These are phyloP conservation scores for Cercophora scortea DNA, from an alignment of 495 filamentous ascomycete species.

Conservation along the genomic window DNA sequence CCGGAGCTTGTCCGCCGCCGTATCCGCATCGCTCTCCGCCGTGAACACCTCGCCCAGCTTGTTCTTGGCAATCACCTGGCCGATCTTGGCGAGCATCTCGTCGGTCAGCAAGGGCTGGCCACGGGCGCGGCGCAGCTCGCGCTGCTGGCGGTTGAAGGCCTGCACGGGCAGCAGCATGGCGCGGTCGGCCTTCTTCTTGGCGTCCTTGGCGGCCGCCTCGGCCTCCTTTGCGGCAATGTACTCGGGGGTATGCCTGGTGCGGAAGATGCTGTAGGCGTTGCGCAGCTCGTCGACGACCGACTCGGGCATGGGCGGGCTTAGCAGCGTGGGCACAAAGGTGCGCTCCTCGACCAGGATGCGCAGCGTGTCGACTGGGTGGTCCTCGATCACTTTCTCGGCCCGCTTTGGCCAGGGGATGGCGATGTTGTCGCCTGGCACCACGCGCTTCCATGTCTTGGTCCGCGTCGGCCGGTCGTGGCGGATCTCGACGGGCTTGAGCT, in stretches of 20 bases:
- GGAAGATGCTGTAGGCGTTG: conserved; percentile 75
- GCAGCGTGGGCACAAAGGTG: conserved; percentile 69
- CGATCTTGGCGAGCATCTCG: conserved; percentile 58
- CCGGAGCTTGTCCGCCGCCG: not conserved
- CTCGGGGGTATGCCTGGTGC: conserved; percentile 67
- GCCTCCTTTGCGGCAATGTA: conserved; percentile 56
- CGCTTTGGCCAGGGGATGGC: conserved; percentile 67
- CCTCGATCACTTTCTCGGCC: conserved; percentile 37
- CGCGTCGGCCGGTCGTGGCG: conserved; percentile 38
- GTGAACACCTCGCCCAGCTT: conserved; percentile 4
- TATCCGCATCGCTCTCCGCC: not conserved
- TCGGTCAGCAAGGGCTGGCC: conserved; percentile 45
- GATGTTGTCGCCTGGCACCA: conserved; percentile 53
- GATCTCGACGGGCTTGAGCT: conserved; percentile 43
- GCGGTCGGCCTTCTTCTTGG: conserved; percentile 43
- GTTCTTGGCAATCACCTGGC: conserved; percentile 55
- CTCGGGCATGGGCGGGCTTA: conserved; percentile 69
- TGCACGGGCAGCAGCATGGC: conserved; percentile 48
- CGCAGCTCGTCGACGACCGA: conserved; percentile 80
- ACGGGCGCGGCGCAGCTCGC: conserved; percentile 32
- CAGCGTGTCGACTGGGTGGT: conserved; percentile 59
- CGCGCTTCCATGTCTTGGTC: conserved; percentile 35
- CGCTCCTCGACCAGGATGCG: conserved; percentile 65
- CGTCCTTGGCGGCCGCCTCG: conserved; percentile 52
- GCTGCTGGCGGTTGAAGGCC: conserved; percentile 39